Percentiles rank a stretch among this genome's conserved stretches.
These are phyloP conservation scores for Apophysomyces variabilis DNA, from an alignment of 371 early-diverging fungal genomes.

Conservation along the genomic window DNA sequence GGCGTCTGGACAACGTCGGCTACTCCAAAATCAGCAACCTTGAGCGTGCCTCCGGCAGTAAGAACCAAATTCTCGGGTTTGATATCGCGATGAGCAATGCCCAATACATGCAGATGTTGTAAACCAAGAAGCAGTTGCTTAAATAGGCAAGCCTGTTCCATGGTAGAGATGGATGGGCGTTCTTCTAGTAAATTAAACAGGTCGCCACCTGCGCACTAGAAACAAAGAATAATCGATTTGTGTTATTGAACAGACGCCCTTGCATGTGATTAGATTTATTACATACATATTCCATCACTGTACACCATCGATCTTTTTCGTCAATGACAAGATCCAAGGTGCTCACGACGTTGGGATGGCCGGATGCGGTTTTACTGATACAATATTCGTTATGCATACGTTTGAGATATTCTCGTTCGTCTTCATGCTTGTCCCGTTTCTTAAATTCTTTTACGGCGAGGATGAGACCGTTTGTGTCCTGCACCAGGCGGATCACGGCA, in stretches of 20 bases:
- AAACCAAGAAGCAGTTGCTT: conserved; percentile 95
- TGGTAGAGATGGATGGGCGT: conserved; percentile 41
- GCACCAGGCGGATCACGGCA: conserved; percentile 50
- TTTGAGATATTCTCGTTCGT: conserved; percentile 68
- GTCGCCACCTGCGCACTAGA: conserved; percentile 67
- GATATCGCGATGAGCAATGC: conserved; percentile 87
- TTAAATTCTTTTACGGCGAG: conserved; percentile 71
- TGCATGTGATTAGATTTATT: not conserved
- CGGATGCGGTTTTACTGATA: conserved; percentile 65
- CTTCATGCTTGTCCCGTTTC: conserved; percentile 57
- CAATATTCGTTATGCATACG: conserved; percentile 77
- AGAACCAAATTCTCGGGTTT: conserved; percentile 94
- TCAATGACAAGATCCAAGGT: conserved; percentile 74
- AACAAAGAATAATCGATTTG: conserved; percentile 9
- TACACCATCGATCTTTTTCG: conserved; percentile 63
- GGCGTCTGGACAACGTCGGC: conserved; percentile 85
- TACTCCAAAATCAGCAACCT: conserved; percentile 98
- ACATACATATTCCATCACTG: conserved; percentile 73
- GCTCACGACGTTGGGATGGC: conserved; percentile 70
- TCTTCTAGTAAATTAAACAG: conserved; percentile 55
- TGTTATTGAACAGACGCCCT: too few relatives aligned
- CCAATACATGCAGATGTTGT: conserved; percentile 94
- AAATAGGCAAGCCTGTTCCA: conserved; percentile 62
- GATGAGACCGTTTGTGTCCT: conserved; percentile 29
- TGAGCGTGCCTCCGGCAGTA: conserved; percentile 80